Base-by-base conservation (phyloP, 2,329 filamentous ascomycete genomes). In the Ceratocystis ficicola region DNA sequence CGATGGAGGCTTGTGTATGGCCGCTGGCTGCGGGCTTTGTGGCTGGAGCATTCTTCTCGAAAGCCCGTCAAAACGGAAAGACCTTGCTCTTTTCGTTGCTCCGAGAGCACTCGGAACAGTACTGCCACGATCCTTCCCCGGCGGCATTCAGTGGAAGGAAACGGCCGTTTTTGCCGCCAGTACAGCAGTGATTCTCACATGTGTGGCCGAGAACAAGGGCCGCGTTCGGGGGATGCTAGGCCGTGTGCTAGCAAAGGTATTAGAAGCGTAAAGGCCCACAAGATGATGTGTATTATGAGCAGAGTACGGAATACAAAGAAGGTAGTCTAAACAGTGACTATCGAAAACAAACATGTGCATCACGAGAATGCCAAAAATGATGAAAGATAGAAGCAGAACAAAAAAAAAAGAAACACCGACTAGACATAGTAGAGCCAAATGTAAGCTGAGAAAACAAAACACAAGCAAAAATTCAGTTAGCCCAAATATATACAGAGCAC, bases 1-100 rank as follows among this genome's bases (percentile, higher is more conserved):
- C 67, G 84, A 87, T 67, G 74, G 78, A 5, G 86, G 86, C 1
- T 72, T 90, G 8, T 92, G 89, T 71, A 83, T 95, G 8, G 83
- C 83, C 6, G 76, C 81, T 0, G 90, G 89, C 5, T 93, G 89
- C 74, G 74, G 84, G 65, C 76, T 90, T 52, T 95, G 90, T 72
- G 90, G 90, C 2, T 90, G 87, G 86, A 92, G 89, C 75, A 85
- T 94, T 59, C 77, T 95, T 59, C 75, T 90, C 44, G 90, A 95
- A 75, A 78, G 83, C 74, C 71, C 80, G 4, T 78, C 79, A 59
- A 81, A 88, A 69, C 79, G 87, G 66, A 86, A 87, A 71, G 90
- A 95, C 72, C 82, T 95, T 72, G 83, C 86, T 7, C 79, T 94
- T 48, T 95, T 95, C 73, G 89, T 94, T 55, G 84, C 88, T 22